These are phyloP conservation scores for Gloeopeniophorella convolvens DNA, from an alignment of 768 basidiomycete species.

Conservation along the genomic window DNA sequence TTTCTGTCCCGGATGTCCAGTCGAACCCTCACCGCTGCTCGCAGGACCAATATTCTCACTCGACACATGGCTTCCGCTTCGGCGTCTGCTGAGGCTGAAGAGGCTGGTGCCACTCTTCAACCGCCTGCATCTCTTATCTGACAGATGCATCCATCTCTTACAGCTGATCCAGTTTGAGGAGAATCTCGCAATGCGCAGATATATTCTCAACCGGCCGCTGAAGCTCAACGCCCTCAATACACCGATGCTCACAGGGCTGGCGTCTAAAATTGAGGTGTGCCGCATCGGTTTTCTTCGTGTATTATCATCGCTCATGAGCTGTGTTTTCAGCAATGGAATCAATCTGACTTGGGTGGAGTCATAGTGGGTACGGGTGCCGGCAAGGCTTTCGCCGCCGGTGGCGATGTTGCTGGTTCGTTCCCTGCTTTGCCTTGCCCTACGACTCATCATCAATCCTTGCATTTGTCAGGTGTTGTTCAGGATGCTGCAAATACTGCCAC, in stretches of 20 bases:
- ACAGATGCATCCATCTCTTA: constrained; percentile 19
- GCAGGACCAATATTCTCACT: constrained; percentile 28
- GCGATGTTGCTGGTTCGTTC: constrained; percentile 79
- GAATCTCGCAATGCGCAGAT: constrained; percentile 54
- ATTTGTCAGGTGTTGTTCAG: constrained; percentile 45
- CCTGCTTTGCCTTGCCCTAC: constrained; percentile 1
- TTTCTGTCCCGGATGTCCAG: constrained; percentile 10
- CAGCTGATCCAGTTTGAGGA: constrained; percentile 63
- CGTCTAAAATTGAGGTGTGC: constrained; percentile 69
- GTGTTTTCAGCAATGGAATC: constrained; percentile 83
- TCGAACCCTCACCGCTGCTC: constrained; percentile 23
- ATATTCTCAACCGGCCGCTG: constrained; percentile 69
- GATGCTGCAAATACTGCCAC: constrained; percentile 45
- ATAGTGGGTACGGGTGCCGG: constrained; percentile 69
- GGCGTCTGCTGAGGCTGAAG: background rate
- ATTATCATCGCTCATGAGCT: background rate
- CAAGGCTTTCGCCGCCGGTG: constrained; percentile 88
- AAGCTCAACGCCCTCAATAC: constrained; percentile 81
- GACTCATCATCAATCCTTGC: background rate
- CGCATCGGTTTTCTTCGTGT: background rate
- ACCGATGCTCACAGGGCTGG: constrained; percentile 67
- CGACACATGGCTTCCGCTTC: constrained; percentile 31
- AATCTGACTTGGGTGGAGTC: constrained; percentile 60
- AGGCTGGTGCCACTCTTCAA: constrained; percentile 4
- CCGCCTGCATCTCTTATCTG: background rate